phyloP scores from a whole-genome alignment of 192 early-diverging fungal species.

The Phlyctochytrium bullatum region DNA sequence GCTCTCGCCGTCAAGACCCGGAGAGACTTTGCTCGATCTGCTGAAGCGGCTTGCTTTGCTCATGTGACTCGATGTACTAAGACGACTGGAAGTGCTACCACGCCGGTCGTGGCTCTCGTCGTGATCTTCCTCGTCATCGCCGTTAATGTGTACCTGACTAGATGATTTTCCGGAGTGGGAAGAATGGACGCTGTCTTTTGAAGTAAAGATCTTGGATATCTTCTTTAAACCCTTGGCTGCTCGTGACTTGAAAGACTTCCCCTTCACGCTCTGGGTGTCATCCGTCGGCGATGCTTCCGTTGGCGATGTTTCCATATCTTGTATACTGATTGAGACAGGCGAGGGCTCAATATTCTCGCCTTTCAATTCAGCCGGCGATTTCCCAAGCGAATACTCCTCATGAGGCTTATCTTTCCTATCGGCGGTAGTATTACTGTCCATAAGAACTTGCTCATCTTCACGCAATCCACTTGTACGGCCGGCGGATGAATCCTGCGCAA shows the following conservation, averaged over 20 bases:
- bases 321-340: no score
- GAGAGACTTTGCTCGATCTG: not conserved
- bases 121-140: not conserved
- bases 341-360: no score
- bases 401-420: no score
- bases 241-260: constrained; percentile 1
- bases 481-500: no score
- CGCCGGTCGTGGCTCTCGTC: not conserved
- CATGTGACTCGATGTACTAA: not conserved
- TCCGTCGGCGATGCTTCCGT: not conserved
- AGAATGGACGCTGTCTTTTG: not conserved
- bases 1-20: not conserved
- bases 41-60: constrained; percentile 1
- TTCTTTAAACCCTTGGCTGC: not conserved
- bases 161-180: not conserved
- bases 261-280: not conserved
- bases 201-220: not conserved
- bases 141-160: not conserved
- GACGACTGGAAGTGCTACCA: not conserved
- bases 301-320: no score
- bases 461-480: no score
- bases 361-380: no score
- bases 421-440: no score
- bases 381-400: no score
- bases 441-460: no score